Base-by-base conservation (phyloP, 345 rosid species). In the Erysimum cheiranthoides region DNA sequence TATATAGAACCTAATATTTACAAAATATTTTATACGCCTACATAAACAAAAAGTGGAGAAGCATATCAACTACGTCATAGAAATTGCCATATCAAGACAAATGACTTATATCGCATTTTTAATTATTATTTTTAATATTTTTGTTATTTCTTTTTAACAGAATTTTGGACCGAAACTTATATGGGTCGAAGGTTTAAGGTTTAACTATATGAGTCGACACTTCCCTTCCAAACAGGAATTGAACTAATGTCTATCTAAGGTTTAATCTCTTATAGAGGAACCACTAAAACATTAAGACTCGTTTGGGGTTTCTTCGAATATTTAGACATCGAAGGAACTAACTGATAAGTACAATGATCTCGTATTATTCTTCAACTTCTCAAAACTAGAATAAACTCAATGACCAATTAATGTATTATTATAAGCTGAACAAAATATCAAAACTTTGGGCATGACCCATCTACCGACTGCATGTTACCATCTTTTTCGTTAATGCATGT, bases 361-460 rank as follows among this genome's bases (percentile, higher is more conserved):
- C 49, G 10, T 36, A 59, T 59, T 34, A 16, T 47, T 47, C 8
- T 4, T 45, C 47, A 36, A 35, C 28, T 10, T 16, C 46, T 10
- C 54, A 50, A 46, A 54, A 54, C 5, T 13, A 54, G 14, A 31
- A 31, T 34, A 34, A 32, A n/a, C 7, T 8, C 1, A 7, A 14
- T 30, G 16, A 54, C 6, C n/a, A 52, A 27, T 36, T 67, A n/a
- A n/a, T n/a, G 36, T 39, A 52, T 67, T n/a, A 36, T 25, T 42
- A 39, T 30, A 16, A 45, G 74, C 6, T 46, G 35, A 32, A 34
- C 8, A 70, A 46, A 32, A 17, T 57, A 27, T 59, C 13, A 46
- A 71, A 59, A 10, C 16, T 35, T 47, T 6, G 12, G 12, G 25
- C n/a, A 70, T 58, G 8, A 10, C 39, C 35, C 10, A 5, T 31